phyloP scores from a whole-genome alignment of 305 asterid genomes.

The Rubia peregrina region DNA sequence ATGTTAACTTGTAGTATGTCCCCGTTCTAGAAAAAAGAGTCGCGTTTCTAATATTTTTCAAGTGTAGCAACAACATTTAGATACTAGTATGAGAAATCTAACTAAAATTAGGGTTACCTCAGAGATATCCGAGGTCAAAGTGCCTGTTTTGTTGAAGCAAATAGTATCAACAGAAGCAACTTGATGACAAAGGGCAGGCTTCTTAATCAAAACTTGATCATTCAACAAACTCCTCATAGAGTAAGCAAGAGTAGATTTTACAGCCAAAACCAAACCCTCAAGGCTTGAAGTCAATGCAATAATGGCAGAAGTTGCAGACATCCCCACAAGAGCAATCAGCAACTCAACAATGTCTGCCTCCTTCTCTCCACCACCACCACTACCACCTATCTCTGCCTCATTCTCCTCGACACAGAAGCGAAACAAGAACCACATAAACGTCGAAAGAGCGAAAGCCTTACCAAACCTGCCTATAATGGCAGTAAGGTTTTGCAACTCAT shows the following conservation, averaged over 20 bases:
- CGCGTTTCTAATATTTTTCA: too few relatives aligned
- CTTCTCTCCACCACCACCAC: background rate
- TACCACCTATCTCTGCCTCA: background rate
- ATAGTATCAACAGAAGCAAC: slow-evolving; percentile 15
- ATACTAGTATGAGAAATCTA: background rate
- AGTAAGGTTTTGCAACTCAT: slow-evolving; percentile 1
- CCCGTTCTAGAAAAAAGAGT: background rate
- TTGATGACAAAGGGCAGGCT: slow-evolving; percentile 9
- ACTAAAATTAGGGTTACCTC: background rate
- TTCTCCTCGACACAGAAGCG: slow-evolving; percentile 12
- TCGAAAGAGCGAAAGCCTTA: background rate
- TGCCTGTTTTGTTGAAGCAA: slow-evolving; percentile 16
- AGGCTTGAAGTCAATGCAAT: slow-evolving; percentile 11
- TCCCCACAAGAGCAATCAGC: slow-evolving; percentile 13
- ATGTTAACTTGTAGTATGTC: background rate
- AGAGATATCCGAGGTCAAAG: background rate
- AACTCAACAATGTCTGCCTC: slow-evolving; percentile 5
- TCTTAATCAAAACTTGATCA: slow-evolving; percentile 7
- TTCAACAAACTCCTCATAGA: slow-evolving; percentile 16
- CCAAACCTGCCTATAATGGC: slow-evolving; percentile 8
- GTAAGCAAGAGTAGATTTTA: slow-evolving; percentile 10
- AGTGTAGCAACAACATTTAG: too few relatives aligned
- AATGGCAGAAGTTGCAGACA: slow-evolving; percentile 11
- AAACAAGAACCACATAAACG: slow-evolving; percentile 9
- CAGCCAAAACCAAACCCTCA: slow-evolving; percentile 17